Percentiles rank a stretch among this genome's conserved stretches.
Evolutionary conservation across 2,329 filamentous ascomycete species (phyloP).

Genomic region (Fusarium goolgardi): DNA sequence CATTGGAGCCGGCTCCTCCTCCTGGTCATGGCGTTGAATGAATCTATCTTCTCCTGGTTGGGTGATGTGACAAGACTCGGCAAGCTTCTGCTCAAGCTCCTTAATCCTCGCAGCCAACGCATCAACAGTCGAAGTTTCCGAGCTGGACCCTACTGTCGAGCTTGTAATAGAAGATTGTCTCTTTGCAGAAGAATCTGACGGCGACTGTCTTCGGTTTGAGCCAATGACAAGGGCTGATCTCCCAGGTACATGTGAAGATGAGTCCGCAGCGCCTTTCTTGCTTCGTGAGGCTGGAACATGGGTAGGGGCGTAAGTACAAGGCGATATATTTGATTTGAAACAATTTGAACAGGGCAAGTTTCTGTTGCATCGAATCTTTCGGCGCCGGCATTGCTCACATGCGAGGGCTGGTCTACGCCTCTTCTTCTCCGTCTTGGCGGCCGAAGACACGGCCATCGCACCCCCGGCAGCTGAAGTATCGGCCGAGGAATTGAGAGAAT

Average conservation of each 20-base stretch:
- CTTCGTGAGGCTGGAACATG: constrained; percentile 49
- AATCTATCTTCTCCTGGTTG: constrained; percentile 32
- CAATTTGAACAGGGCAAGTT: constrained; percentile 70
- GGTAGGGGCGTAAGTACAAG: constrained; percentile 63
- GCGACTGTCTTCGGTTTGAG: constrained; percentile 7
- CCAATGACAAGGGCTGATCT: constrained; percentile 34
- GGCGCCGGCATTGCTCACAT: constrained; percentile 67
- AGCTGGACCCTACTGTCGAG: constrained; percentile 45
- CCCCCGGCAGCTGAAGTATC: constrained; percentile 1
- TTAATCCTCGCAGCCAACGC: constrained; percentile 55
- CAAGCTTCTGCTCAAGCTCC: constrained; percentile 59
- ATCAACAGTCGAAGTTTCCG: constrained; percentile 46
- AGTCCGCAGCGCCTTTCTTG: constrained; percentile 35
- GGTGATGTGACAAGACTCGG: constrained; percentile 44
- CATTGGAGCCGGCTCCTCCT: constrained; percentile 34
- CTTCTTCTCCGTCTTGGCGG: constrained; percentile 50
- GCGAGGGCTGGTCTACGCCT: constrained; percentile 58
- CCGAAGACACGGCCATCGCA: constrained; percentile 21
- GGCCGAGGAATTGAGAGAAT: constrained; percentile 3
- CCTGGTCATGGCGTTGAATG: background rate
- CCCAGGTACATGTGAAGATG: constrained; percentile 33
- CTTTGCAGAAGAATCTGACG: background rate
- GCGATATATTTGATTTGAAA: constrained; percentile 63
- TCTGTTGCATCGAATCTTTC: constrained; percentile 72
- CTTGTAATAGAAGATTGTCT: constrained; percentile 38